These are phyloP conservation scores for Pythium biforme DNA, from an alignment of 352 stramenopile species.

Conservation along the genomic window DNA sequence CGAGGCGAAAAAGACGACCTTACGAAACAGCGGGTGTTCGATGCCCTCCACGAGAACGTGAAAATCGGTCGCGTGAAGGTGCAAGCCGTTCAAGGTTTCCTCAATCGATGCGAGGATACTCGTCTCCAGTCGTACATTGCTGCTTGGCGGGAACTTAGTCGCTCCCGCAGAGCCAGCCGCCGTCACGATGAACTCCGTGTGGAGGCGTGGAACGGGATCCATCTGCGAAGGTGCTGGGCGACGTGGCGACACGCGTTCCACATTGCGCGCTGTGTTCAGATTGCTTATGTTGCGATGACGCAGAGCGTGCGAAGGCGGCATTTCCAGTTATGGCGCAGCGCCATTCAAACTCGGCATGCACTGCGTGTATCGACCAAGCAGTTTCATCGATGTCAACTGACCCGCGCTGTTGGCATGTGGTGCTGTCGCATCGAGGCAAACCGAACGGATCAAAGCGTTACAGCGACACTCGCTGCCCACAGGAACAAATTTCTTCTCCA, in stretches of 20 bases:
- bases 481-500: not conserved
- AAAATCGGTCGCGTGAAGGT: not conserved
- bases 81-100: not conserved
- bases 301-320: not conserved
- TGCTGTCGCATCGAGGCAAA: not conserved
- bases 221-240: not conserved
- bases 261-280: constrained; percentile 8
- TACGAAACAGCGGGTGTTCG: not conserved
- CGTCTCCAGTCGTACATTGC: constrained; percentile 4
- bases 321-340: not conserved
- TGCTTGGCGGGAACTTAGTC: constrained; percentile 3
- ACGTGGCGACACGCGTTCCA: constrained; percentile 16
- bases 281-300: constrained; percentile 10
- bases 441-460: not conserved
- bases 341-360: not conserved
- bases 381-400: not conserved
- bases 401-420: not conserved
- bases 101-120: not conserved
- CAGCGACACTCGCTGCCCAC: not conserved
- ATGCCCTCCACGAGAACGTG: not conserved
- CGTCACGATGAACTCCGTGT: not conserved
- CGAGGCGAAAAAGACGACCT: not conserved
- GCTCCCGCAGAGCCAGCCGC: not conserved
- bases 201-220: not conserved
- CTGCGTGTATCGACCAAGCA: not conserved